Evolutionary conservation across 1,284 basidiomycete genomes (phyloP), one percentile per base, ranked within the genome.

Genomic region (Amylostereum chailletii): DNA sequence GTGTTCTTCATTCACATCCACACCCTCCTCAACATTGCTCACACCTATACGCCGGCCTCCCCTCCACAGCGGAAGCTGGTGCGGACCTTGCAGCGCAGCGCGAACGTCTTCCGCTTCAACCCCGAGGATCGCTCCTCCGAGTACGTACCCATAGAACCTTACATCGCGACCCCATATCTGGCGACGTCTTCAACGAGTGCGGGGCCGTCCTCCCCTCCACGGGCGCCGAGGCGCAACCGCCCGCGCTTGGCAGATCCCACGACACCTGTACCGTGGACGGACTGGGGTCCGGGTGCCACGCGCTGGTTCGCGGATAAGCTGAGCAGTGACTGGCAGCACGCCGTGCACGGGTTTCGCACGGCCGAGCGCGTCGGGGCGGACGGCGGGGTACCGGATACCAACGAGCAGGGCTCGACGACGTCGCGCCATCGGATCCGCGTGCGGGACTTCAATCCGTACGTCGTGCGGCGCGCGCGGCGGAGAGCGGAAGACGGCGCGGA

Each of bases 261-360:
- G 33, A 44, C 39, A 31, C 38, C 41, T 34, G 45, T 75, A 36
- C 66, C 66, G 3, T 78, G 76, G 75, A 63, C 69, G 5, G 57
- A 64, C 5, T 78, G 77, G 76, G 77, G 76, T 5, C 73, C 74
- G 1, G 55, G 60, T 34, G 70, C 64, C 55, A 76, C 76, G 5
- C 67, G 76, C 3, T 76, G 75, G 75, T 77, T 77, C 53, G 63
- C 65, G 46, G 72, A 75, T 55, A 62, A 62, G 48, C 55, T 72
- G 40, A 70, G 64, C 57, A 51, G 51, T 34, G 72, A 76, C 54
- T 78, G 76, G 75, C 71, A 77, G 54, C 73, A 76, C 54, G 71
- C 76, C 8, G 65, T 76, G 10, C 73, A 75, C 53, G 77, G 76
- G 1, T 61, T 72, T 47, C 63, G 74, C 26, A 72, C 74, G 2